phyloP scores from a whole-genome alignment of 345 rosid genomes.

The Cardamine occulta region DNA sequence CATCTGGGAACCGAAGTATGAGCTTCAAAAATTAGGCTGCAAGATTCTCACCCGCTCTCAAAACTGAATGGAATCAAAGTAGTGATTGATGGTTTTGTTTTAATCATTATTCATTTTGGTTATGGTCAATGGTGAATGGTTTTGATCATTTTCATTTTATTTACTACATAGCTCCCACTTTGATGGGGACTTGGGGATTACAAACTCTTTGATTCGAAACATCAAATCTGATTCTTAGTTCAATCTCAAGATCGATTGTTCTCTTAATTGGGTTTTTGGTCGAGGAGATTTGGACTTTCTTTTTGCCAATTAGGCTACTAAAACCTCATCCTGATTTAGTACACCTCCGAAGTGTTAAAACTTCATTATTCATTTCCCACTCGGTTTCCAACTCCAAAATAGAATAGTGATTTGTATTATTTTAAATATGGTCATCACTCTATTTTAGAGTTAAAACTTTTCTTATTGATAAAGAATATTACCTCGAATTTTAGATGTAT shows the following conservation, averaged over 20 bases:
- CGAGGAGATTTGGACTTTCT: too few species aligned
- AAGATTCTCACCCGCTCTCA: neutral
- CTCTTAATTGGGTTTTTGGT: too few species aligned
- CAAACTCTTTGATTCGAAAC: constrained; percentile 13
- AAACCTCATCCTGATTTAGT: too few species aligned
- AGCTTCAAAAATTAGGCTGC: constrained; percentile 40
- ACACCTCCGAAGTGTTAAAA: too few species aligned
- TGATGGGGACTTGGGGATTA: constrained; percentile 13
- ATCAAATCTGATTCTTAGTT: neutral
- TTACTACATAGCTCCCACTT: neutral
- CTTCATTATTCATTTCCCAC: too few species aligned
- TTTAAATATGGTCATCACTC: too few species aligned
- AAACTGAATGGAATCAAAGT: constrained; percentile 3
- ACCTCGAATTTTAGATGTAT: too few species aligned
- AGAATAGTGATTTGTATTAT: too few species aligned
- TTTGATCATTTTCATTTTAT: neutral
- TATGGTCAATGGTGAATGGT: neutral
- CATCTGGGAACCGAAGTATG: constrained; percentile 45
- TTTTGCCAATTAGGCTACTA: too few species aligned
- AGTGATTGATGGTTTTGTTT: neutral
- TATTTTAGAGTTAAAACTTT: too few species aligned
- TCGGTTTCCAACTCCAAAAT: too few species aligned
- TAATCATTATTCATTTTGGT: constrained; percentile 4
- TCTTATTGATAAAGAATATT: too few species aligned
- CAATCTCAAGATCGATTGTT: neutral